Evolutionary conservation across 108 stramenopile genomes (phyloP).

Genomic region (Nitzschia inconspicua): DNA sequence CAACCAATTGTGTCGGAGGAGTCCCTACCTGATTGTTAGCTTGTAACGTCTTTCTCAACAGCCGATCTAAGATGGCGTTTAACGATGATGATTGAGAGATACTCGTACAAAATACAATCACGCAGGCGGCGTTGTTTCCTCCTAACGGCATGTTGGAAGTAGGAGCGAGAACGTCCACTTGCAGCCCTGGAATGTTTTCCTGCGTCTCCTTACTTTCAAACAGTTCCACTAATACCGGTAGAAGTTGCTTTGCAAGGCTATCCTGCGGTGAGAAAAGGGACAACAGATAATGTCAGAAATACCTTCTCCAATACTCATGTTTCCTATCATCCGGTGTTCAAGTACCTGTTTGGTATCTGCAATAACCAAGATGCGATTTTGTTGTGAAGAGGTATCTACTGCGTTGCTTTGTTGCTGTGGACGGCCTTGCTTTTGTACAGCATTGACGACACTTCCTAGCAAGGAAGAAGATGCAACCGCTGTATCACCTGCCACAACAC

Average conservation of each 20-base stretch:
- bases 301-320: conserved; percentile 9
- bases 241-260: conserved; percentile 38
- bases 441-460: conserved; percentile 21
- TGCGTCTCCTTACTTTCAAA: conserved; percentile 12
- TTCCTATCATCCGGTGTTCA: conserved; percentile 5
- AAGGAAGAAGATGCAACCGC: background rate
- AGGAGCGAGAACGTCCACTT: conserved; percentile 48
- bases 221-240: conserved; percentile 39
- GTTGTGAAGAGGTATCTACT: conserved; percentile 5
- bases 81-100: conserved; percentile 35
- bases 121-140: conserved; percentile 57
- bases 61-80: conserved; percentile 51
- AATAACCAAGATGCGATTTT: conserved; percentile 41
- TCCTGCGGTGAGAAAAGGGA: conserved; percentile 19
- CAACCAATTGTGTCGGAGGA: conserved; percentile 78
- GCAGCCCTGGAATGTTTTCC: conserved; percentile 41
- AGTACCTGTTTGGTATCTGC: conserved; percentile 41
- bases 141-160: conserved; percentile 67
- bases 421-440: conserved; percentile 29
- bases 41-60: conserved; percentile 55
- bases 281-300: background rate
- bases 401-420: background rate
- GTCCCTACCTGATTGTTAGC: conserved; percentile 34
- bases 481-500: conserved; percentile 30
- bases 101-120: conserved; percentile 60